Base-by-base conservation (phyloP, 2,329 filamentous ascomycete genomes). In the Calonectria crousiana region DNA sequence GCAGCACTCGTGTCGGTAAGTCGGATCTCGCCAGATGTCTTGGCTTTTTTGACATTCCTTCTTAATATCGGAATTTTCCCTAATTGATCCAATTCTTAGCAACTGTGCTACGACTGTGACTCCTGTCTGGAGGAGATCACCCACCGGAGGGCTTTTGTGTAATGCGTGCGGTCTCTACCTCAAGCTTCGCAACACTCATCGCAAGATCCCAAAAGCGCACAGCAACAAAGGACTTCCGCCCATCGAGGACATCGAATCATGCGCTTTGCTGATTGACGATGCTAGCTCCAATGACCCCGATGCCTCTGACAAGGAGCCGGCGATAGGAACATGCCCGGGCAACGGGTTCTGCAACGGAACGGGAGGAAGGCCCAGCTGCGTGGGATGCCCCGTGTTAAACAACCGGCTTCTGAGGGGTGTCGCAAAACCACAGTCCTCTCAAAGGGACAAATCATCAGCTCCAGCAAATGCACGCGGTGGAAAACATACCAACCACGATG, bases 161-260 rank as follows among this genome's bases (percentile, higher is more conserved):
- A 65, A 65, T 34, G 60, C 60, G 4, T 65, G 60, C 13, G 60
- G 60, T 11, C 60, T 65, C 60, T 65, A 65, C 10, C 60, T 65
- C 20, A 65, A 47, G 38, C 60, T 44, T 16, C 60, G 60, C 60
- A 65, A 65, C 10, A 65, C 60, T 3, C 23, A 44, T 23, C 60
- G 60, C 41, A 44, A 44, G 20, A 10, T 65, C 10, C 13, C 38
- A 2, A 47, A 47, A 28, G 5, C 38, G 18, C 41, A 26, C 2
- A 34, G 16, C 13, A 8, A 28, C 34, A 38, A 38, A 8, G n/a
- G 18, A n/a, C 14, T 34, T 13, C 56, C 36, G 28, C 20, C 60
- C 0, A 18, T 44, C 8, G 36, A 47, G 26, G 60, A 65, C 16
- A 65, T 65, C 28, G 60, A 65, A 23, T 65, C 60, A 9, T 65